Percentiles rank a stretch among this genome's conserved stretches.
These are phyloP conservation scores for Bipolaris cookei DNA, from an alignment of 2,329 filamentous ascomycete genomes.

Conservation along the genomic window DNA sequence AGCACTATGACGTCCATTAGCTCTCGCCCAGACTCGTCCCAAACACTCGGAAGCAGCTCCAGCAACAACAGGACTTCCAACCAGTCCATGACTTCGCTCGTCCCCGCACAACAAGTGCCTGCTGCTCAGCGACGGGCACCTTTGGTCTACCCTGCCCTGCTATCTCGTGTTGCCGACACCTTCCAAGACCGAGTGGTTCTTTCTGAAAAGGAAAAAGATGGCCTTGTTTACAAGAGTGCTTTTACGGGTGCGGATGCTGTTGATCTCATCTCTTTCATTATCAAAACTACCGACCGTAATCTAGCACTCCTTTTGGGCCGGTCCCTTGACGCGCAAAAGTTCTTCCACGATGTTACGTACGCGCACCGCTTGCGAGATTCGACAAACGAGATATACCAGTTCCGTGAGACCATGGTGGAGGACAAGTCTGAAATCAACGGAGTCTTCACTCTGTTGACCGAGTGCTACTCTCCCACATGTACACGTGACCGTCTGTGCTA, in stretches of 20 bases:
- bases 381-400: constrained; percentile 94
- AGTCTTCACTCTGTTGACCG: constrained; percentile 92
- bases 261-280: constrained; percentile 93
- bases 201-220: constrained; percentile 93
- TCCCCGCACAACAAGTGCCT: constrained; percentile 55
- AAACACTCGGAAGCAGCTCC: constrained; percentile 31
- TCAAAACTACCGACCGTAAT: constrained; percentile 95
- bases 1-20: constrained; percentile 62
- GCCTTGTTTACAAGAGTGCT: constrained; percentile 93
- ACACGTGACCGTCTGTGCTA: constrained; percentile 95
- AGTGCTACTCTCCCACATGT: constrained; percentile 98
- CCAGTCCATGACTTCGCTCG: constrained; percentile 50
- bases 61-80: constrained; percentile 48
- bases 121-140: constrained; percentile 67
- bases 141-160: constrained; percentile 88
- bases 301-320: constrained; percentile 87
- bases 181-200: constrained; percentile 88
- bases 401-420: constrained; percentile 90
- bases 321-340: constrained; percentile 95
- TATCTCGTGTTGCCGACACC: constrained; percentile 91
- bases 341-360: constrained; percentile 99
- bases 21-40: constrained; percentile 46
- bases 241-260: constrained; percentile 97
- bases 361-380: constrained; percentile 94
- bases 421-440: constrained; percentile 87